phyloP scores from a whole-genome alignment of 371 early-diverging fungal genomes.

The Mortierella sp. region DNA sequence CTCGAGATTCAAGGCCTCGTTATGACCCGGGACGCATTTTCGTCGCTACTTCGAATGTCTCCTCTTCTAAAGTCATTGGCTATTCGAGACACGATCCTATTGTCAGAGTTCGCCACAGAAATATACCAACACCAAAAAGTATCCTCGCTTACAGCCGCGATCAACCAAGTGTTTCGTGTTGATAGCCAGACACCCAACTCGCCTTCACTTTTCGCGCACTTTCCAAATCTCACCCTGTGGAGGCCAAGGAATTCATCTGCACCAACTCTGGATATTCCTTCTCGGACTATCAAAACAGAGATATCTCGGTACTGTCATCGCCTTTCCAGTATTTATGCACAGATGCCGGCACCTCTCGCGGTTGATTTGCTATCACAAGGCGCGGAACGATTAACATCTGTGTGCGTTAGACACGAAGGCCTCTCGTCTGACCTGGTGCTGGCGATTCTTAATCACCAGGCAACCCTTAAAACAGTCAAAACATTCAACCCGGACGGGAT shows the following conservation, averaged over 20 bases:
- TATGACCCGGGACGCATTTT: not conserved
- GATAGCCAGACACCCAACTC: not conserved
- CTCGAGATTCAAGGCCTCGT: not conserved
- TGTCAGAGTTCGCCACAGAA: not conserved
- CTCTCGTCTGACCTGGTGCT: not conserved
- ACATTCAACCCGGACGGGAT: not conserved
- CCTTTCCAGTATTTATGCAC: not conserved
- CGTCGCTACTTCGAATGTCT: not conserved
- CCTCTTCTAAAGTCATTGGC: not conserved
- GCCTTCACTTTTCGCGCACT: conserved; percentile 5
- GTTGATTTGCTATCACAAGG: not conserved
- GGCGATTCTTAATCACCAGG: conserved; percentile 7
- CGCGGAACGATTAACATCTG: not conserved
- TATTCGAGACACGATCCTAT: not conserved
- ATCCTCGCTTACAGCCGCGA: not conserved
- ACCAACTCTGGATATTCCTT: not conserved
- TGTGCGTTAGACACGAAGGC: not conserved
- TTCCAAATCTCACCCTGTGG: conserved; percentile 12
- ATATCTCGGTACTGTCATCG: not conserved
- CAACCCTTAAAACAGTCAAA: not conserved
- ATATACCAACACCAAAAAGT: not conserved
- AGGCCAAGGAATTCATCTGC: not conserved
- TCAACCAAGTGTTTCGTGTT: not conserved
- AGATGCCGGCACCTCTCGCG: not conserved
- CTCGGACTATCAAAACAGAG: not conserved